These are phyloP conservation scores for Leccinum subgranulosum DNA, from an alignment of 768 basidiomycete species.

Conservation along the genomic window DNA sequence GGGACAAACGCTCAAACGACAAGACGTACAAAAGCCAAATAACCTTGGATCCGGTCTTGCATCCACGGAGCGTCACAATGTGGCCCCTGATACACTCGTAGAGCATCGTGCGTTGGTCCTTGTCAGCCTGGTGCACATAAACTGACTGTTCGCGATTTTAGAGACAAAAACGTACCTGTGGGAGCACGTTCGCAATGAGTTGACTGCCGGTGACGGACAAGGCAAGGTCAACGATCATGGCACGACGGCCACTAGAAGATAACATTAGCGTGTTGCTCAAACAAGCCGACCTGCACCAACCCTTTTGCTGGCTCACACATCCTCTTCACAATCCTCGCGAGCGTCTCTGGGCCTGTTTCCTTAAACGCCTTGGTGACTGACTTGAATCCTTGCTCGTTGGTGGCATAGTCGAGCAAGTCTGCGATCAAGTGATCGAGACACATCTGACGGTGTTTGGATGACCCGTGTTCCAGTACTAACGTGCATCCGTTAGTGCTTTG, in stretches of 20 bases:
- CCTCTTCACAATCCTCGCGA: conserved; percentile 69
- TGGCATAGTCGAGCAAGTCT: conserved; percentile 76
- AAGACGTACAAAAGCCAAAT: conserved; percentile 76
- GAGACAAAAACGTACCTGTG: conserved; percentile 48
- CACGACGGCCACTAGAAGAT: conserved; percentile 58
- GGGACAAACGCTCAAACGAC: not conserved
- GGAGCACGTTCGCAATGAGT: conserved; percentile 77
- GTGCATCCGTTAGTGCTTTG: conserved; percentile 1
- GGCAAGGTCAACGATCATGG: conserved; percentile 85
- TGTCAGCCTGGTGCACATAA: conserved; percentile 58
- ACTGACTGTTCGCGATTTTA: conserved; percentile 7
- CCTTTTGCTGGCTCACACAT: conserved; percentile 87
- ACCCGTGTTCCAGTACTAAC: conserved; percentile 82
- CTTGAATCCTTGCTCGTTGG: conserved; percentile 84
- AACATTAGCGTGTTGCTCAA: conserved; percentile 2
- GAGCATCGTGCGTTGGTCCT: conserved; percentile 76
- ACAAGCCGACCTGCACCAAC: conserved; percentile 34
- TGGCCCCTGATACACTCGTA: conserved; percentile 87
- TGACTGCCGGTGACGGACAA: conserved; percentile 84
- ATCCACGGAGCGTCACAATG: conserved; percentile 86
- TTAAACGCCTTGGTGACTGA: conserved; percentile 84
- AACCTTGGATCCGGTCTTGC: conserved; percentile 88
- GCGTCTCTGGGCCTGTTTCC: conserved; percentile 74
- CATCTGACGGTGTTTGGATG: conserved; percentile 67
- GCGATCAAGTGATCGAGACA: conserved; percentile 74